Evolutionary conservation across 257 asterid species (phyloP).

Genomic region (Voacanga thouarsii): DNA sequence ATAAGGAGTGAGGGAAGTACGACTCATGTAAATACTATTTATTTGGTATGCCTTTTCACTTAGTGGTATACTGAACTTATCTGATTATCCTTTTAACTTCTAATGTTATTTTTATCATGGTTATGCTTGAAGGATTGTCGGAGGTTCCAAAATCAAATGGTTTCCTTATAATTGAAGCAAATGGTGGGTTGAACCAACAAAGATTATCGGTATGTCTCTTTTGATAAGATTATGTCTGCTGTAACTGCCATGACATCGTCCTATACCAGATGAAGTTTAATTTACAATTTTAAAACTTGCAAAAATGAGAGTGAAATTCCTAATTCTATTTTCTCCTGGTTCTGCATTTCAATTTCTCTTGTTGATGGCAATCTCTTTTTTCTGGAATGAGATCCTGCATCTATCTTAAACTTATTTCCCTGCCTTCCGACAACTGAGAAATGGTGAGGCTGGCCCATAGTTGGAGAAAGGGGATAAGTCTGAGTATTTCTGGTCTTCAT

Average conservation of each 20-base stretch:
- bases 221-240: conserved; percentile 7
- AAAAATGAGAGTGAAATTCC: background rate
- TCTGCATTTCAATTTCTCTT: background rate
- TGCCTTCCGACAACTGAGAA: background rate
- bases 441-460: background rate
- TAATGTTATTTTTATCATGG: conserved; percentile 14
- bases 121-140: conserved; percentile 42
- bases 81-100: background rate
- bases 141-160: conserved; percentile 81
- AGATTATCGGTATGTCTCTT: conserved; percentile 79
- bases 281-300: background rate
- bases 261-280: background rate
- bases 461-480: background rate
- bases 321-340: background rate
- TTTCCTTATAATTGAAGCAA: conserved; percentile 91
- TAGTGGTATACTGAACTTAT: background rate
- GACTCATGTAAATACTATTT: background rate
- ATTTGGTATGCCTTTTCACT: background rate
- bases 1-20: background rate
- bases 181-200: conserved; percentile 98
- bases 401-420: background rate
- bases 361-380: background rate
- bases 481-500: background rate
- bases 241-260: background rate
- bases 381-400: background rate